Percentiles rank a stretch among this genome's conserved stretches.
Evolutionary conservation across 176 grass and related monocot species (phyloP).

Genomic region (Zoysia pacifica): DNA sequence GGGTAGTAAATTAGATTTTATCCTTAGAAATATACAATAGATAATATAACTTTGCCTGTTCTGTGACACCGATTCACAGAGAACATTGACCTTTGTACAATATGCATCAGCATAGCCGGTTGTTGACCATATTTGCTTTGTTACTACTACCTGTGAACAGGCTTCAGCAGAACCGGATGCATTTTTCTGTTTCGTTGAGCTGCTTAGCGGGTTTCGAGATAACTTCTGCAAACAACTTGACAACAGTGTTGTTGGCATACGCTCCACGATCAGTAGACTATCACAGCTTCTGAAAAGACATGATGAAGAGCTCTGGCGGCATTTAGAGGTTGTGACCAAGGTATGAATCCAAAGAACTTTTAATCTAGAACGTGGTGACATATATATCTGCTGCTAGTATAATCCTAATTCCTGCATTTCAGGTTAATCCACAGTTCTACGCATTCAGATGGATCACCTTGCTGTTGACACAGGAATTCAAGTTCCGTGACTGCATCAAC

Average conservation of each 20-base stretch:
- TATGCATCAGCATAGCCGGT: slow-evolving; percentile 5
- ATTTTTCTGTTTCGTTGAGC: slow-evolving; percentile 93
- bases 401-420: slow-evolving; percentile 16
- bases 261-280: slow-evolving; percentile 78
- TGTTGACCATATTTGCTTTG: background rate
- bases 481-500: slow-evolving; percentile 74
- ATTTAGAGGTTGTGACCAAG: slow-evolving; percentile 91
- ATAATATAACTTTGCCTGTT: background rate
- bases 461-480: slow-evolving; percentile 90
- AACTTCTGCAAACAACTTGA: slow-evolving; percentile 99
- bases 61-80: background rate
- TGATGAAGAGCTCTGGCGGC: slow-evolving; percentile 98
- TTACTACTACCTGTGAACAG: slow-evolving; percentile 42
- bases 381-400: slow-evolving; percentile 7
- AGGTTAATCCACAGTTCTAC: slow-evolving; percentile 98
- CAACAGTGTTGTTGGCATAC: slow-evolving; percentile 89
- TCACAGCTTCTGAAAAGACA: slow-evolving; percentile 91
- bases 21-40: background rate
- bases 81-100: background rate
- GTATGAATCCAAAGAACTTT: slow-evolving; percentile 46
- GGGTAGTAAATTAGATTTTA: too few species aligned
- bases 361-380: background rate
- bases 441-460: slow-evolving; percentile 99
- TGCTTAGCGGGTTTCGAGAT: slow-evolving; percentile 89
- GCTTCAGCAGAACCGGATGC: slow-evolving; percentile 68